phyloP scores from a whole-genome alignment of 2,329 filamentous ascomycete species.

The Trichoderma gracile region DNA sequence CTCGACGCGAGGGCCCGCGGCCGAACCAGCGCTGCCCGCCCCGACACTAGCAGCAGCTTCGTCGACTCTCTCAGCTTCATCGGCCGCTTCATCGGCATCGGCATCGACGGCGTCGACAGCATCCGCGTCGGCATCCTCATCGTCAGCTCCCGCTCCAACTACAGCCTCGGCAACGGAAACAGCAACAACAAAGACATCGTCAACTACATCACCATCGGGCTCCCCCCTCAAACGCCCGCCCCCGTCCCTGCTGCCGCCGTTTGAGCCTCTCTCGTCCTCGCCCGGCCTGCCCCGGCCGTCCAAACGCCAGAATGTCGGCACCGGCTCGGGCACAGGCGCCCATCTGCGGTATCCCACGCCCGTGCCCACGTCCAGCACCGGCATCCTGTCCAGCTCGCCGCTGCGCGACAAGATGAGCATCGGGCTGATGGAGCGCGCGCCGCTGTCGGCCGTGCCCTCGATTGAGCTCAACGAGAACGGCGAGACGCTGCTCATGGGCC shows the following conservation, averaged over 20 bases:
- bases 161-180: too few relatives aligned
- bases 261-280: constrained; percentile 78
- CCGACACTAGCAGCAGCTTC: constrained; percentile 10
- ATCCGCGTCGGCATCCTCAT: background rate
- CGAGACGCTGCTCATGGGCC: constrained; percentile 80
- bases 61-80: background rate
- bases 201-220: constrained; percentile 38
- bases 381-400: constrained; percentile 85
- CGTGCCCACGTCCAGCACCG: constrained; percentile 89
- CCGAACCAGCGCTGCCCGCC: constrained; percentile 41
- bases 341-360: constrained; percentile 85
- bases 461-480: constrained; percentile 80
- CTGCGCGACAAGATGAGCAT: constrained; percentile 58
- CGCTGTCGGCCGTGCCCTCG: constrained; percentile 79
- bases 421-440: constrained; percentile 72
- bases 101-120: background rate
- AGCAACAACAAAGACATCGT: background rate
- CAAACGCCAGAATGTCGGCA: constrained; percentile 63
- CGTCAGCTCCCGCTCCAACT: background rate
- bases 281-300: constrained; percentile 67
- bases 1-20: constrained; percentile 38
- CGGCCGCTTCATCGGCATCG: background rate
- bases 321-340: constrained; percentile 40
- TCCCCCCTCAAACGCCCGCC: constrained; percentile 57
- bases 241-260: constrained; percentile 72